Percentiles rank a stretch among this genome's conserved stretches.
Evolutionary conservation across 1,284 basidiomycete species (phyloP).

Genomic region (Ceratobasidium sp.): DNA sequence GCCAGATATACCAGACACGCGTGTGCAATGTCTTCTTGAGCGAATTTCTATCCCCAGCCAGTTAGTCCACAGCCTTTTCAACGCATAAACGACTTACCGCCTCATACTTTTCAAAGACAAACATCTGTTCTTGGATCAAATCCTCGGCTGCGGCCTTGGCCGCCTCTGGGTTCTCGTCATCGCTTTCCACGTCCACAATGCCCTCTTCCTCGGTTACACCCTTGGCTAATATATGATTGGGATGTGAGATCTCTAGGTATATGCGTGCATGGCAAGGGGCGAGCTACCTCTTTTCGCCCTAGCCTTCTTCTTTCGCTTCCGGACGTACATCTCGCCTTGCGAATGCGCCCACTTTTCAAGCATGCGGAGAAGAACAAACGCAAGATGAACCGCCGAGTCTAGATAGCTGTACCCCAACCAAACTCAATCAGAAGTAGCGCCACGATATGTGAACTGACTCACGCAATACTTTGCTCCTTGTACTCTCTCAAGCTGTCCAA

Average conservation of each 20-base stretch:
- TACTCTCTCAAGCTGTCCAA: conserved; percentile 81
- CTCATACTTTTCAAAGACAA: conserved; percentile 91
- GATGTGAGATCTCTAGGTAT: conserved; percentile 8
- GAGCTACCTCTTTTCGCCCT: conserved; percentile 61
- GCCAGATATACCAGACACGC: conserved; percentile 85
- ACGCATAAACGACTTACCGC: conserved; percentile 66
- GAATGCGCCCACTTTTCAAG: conserved; percentile 87
- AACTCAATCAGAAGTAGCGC: background rate
- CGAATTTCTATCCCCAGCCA: conserved; percentile 75
- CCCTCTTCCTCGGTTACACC: conserved; percentile 68
- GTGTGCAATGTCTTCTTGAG: conserved; percentile 82
- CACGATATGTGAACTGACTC: conserved; percentile 48
- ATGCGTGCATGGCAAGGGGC: background rate
- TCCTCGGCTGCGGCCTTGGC: conserved; percentile 69
- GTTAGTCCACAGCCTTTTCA: background rate
- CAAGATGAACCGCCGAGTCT: conserved; percentile 84
- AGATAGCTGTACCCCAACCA: conserved; percentile 69
- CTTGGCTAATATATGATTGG: conserved; percentile 52
- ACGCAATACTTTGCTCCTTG: conserved; percentile 70
- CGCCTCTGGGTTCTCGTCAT: conserved; percentile 59
- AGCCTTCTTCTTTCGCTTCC: conserved; percentile 72
- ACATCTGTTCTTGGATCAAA: conserved; percentile 82
- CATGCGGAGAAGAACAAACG: conserved; percentile 86
- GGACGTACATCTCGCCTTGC: conserved; percentile 79
- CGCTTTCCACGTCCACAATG: conserved; percentile 57